These are phyloP conservation scores for Lasiodiplodia theobromae DNA, from an alignment of 2,329 filamentous ascomycete genomes.

Conservation along the genomic window DNA sequence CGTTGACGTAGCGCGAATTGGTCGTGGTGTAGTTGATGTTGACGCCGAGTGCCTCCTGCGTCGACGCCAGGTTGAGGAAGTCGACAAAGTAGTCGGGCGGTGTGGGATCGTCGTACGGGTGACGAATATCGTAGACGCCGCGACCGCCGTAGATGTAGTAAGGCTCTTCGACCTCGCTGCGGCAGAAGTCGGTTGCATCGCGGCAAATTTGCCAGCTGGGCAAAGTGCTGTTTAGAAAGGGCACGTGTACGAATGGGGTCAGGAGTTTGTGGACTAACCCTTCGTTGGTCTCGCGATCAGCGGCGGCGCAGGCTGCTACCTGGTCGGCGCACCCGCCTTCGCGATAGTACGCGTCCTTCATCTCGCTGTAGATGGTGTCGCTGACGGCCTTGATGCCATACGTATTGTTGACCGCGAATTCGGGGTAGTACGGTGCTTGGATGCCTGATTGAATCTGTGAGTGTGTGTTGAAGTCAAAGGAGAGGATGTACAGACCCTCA, in stretches of 20 bases:
- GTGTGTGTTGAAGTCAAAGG: not conserved
- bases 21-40: conserved; percentile 66
- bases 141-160: conserved; percentile 46
- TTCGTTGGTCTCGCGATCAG: conserved; percentile 10
- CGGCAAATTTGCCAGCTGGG: conserved; percentile 40
- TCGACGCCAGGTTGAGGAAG: conserved; percentile 65
- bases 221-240: conserved; percentile 53
- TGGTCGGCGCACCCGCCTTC: conserved; percentile 62
- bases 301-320: conserved; percentile 42
- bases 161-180: conserved; percentile 36
- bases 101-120: conserved; percentile 62
- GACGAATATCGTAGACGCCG: conserved; percentile 63
- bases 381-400: conserved; percentile 59
- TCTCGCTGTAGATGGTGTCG: conserved; percentile 53
- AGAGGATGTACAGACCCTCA: not conserved
- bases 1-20: conserved; percentile 56
- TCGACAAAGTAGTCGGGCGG: conserved; percentile 65
- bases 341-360: conserved; percentile 54
- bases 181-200: conserved; percentile 50
- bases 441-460: conserved; percentile 34
- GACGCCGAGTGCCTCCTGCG: conserved; percentile 68
- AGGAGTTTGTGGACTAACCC: not conserved
- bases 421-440: conserved; percentile 52
- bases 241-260: conserved; percentile 7
- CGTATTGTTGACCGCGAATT: conserved; percentile 63